These are phyloP conservation scores for Saussurea involucrata DNA, from an alignment of 129 eudicot genomes.

Conservation along the genomic window DNA sequence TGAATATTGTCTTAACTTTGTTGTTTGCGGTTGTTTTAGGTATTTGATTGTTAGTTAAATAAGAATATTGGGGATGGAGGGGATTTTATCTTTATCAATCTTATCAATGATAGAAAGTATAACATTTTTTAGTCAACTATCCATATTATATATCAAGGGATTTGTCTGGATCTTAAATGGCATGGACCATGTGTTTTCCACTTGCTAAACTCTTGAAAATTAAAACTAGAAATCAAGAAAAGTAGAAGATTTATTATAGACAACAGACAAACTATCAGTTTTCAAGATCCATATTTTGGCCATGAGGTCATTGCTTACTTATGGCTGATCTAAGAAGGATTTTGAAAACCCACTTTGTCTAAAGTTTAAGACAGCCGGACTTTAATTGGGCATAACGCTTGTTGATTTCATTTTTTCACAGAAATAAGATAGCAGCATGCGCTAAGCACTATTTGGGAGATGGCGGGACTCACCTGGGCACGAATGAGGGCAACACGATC, in stretches of 20 bases:
- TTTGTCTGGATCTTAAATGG: slow-evolving; percentile 1
- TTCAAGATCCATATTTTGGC: background rate
- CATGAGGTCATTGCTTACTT: slow-evolving; percentile 22
- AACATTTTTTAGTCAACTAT: slow-evolving; percentile 8
- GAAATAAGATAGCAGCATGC: slow-evolving; percentile 45
- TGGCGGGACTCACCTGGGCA: slow-evolving; percentile 61
- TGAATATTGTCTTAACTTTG: background rate
- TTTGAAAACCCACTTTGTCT: background rate
- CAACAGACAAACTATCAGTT: slow-evolving; percentile 5
- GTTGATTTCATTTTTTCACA: background rate
- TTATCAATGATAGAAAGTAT: slow-evolving; percentile 19
- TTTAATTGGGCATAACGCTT: background rate
- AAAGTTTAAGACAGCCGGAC: background rate
- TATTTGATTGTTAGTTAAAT: background rate
- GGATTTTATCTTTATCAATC: background rate
- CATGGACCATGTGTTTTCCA: slow-evolving; percentile 15
- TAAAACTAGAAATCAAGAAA: background rate
- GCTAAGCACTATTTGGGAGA: slow-evolving; percentile 68
- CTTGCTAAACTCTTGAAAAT: slow-evolving; percentile 7
- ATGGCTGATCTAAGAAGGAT: background rate
- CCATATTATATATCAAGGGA: slow-evolving; percentile 16
- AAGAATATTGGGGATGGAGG: background rate
- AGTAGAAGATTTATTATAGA: slow-evolving; percentile 11
- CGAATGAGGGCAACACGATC: slow-evolving; percentile 49
- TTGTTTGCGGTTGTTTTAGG: background rate